Evolutionary conservation across 257 asterid genomes (phyloP), one percentile per base, ranked within the genome.

Genomic region (Asclepias syriaca): DNA sequence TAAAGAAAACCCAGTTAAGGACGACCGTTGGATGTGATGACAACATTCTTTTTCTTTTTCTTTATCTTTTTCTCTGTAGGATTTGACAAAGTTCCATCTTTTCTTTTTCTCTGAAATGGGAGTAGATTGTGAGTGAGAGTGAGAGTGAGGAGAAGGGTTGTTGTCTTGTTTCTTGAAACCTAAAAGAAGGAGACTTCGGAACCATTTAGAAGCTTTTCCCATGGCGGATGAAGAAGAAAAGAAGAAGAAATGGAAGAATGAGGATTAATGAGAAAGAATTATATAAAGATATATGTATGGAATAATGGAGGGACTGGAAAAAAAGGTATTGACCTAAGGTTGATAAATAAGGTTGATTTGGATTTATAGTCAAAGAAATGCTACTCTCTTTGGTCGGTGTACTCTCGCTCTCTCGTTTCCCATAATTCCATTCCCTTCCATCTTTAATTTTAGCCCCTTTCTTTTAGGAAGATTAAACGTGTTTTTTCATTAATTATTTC

Each of bases 141-240:
- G 34, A 29, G 34, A 29, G 34, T 29, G 65, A 29, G 9, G 55
- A 49, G 79, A 53, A 8, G 81, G 58, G n/a, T 77, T 29, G 18
- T 21, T 18, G 45, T 84, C 82, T 63, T 84, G 58, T 68, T 55
- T 84, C 53, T 87, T 90, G 66, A 91, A 87, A 4, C 97, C 96
- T 65, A 95, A 79, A 22, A 95, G 89, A 57, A 95, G 80, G n/a
- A 95, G 89, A 0, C 85, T 89, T 77, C 95, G 79, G 79, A 95
- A 86, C 98, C 98, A 95, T 68, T 78, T 88, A 0, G 96, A 79
- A 16, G 98, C 96, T 78, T 86, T 92, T 19, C 96, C 97, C 99
- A 95, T 92, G 32, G 64, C 54, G 59, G 59, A 54, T 18, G 59
- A 54, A 16, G 57, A 53, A 16, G 57, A 18, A 16, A 18, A 24